Conservation (phyloP, 139 green algal genomes). For the Micromonas commoda region DNA sequence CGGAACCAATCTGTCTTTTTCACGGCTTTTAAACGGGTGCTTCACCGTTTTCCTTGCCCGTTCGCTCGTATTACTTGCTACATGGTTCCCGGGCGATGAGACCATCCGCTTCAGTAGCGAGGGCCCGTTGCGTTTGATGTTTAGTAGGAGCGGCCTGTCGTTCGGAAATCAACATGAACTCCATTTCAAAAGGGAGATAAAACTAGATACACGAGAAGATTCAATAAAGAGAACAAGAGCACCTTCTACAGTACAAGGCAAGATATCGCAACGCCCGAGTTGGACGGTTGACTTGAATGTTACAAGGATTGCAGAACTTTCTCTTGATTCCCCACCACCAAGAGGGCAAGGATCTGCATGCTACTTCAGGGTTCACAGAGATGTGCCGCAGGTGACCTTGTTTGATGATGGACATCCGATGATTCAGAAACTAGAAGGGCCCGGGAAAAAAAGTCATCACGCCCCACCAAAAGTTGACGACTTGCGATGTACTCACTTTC, state of each 20-base stretch:
- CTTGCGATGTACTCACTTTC: neutral
- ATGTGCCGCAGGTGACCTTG: neutral
- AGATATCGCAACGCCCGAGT: neutral
- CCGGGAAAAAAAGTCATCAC: neutral
- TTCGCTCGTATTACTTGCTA: too few species aligned
- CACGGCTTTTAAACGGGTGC: too few species aligned
- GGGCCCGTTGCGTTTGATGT: constrained; percentile 1
- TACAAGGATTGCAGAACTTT: neutral
- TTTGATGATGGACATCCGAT: constrained; percentile 3
- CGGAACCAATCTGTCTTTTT: too few species aligned
- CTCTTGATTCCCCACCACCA: neutral
- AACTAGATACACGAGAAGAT: neutral
- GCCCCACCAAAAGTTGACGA: neutral
- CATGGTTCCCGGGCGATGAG: neutral
- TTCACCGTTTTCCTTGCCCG: too few species aligned
- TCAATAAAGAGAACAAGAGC: neutral
- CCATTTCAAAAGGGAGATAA: neutral
- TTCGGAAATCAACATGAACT: neutral
- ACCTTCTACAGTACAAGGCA: constrained; percentile 11
- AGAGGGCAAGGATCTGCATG: neutral
- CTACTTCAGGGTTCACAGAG: neutral
- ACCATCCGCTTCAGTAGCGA: neutral
- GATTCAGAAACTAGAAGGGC: neutral
- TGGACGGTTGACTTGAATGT: neutral
- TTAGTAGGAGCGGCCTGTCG: constrained; percentile 7